Conservation (phyloP, 2,329 filamentous ascomycete genomes). For the Fusarium subtropicale region DNA sequence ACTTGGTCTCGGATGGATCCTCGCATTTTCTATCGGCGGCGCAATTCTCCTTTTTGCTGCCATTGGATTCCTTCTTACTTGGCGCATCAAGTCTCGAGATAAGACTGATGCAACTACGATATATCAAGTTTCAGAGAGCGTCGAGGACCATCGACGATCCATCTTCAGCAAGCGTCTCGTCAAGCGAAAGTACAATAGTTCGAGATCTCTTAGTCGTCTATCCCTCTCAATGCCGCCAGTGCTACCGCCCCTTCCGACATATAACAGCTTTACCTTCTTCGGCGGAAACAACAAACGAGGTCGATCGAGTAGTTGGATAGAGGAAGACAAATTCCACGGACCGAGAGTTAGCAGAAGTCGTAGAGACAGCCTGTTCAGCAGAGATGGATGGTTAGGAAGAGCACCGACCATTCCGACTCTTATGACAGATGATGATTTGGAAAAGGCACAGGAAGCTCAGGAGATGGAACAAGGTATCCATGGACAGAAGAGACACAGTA, state of each 20-base stretch:
- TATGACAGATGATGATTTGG: conserved; percentile 43
- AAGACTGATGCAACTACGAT: conserved; percentile 41
- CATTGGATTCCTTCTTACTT: conserved; percentile 58
- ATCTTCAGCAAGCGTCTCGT: conserved; percentile 47
- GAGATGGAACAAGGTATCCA: conserved; percentile 29
- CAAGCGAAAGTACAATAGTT: conserved; percentile 47
- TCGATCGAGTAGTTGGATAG: conserved; percentile 58
- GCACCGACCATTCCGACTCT: conserved; percentile 54
- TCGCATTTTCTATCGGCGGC: conserved; percentile 62
- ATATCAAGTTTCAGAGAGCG: conserved; percentile 47
- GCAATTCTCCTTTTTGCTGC: conserved; percentile 58
- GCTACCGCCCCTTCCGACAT: conserved; percentile 51
- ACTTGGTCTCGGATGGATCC: conserved; percentile 54
- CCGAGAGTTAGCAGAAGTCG: conserved; percentile 53
- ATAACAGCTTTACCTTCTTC: conserved; percentile 49
- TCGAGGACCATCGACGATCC: conserved; percentile 27
- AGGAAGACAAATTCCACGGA: conserved; percentile 64
- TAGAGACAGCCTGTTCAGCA: conserved; percentile 47
- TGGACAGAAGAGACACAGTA: conserved; percentile 35
- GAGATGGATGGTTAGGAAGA: conserved; percentile 52
- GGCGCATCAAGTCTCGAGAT: conserved; percentile 48
- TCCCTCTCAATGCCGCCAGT: conserved; percentile 48
- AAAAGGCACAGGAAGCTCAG: conserved; percentile 37
- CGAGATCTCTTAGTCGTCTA: conserved; percentile 48
- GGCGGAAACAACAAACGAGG: conserved; percentile 45